phyloP scores from a whole-genome alignment of 495 filamentous ascomycete genomes.

The Talaromyces ruber region DNA sequence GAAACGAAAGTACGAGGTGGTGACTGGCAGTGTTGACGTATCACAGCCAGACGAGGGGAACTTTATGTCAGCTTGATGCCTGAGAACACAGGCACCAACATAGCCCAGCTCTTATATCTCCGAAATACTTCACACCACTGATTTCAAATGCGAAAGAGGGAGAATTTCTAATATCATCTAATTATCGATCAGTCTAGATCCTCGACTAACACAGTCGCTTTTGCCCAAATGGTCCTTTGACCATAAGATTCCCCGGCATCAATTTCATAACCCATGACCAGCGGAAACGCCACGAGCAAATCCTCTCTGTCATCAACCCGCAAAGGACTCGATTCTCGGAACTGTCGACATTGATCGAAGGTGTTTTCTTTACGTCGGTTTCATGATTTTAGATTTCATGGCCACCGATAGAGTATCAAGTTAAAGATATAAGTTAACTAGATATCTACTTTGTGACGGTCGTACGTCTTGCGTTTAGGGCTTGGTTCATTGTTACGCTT shows the following conservation, averaged over 20 bases:
- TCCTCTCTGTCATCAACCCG: not conserved
- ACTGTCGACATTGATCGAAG: too few relatives aligned
- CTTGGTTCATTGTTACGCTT: too few relatives aligned
- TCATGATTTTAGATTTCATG: too few relatives aligned
- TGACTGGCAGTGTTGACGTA: not conserved
- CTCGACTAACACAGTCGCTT: not conserved
- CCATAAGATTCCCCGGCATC: not conserved
- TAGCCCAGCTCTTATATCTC: not conserved
- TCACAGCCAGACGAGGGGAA: not conserved
- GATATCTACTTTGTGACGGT: too few relatives aligned
- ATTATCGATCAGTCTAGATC: not conserved
- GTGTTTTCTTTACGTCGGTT: too few relatives aligned
- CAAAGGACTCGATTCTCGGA: too few relatives aligned
- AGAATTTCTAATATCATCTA: not conserved
- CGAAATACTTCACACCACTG: not conserved
- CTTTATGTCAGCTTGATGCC: not conserved
- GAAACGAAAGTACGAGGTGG: not conserved
- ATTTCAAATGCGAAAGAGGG: not conserved
- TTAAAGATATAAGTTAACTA: too few relatives aligned
- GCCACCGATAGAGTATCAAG: too few relatives aligned
- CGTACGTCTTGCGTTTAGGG: too few relatives aligned
- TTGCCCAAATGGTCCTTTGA: not conserved
- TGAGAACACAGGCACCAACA: not conserved
- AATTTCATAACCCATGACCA: not conserved
- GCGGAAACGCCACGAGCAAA: not conserved